Evolutionary conservation across 345 rosid species (phyloP), one percentile per base, ranked within the genome.

Genomic region (Eucalyptus polybractea): DNA sequence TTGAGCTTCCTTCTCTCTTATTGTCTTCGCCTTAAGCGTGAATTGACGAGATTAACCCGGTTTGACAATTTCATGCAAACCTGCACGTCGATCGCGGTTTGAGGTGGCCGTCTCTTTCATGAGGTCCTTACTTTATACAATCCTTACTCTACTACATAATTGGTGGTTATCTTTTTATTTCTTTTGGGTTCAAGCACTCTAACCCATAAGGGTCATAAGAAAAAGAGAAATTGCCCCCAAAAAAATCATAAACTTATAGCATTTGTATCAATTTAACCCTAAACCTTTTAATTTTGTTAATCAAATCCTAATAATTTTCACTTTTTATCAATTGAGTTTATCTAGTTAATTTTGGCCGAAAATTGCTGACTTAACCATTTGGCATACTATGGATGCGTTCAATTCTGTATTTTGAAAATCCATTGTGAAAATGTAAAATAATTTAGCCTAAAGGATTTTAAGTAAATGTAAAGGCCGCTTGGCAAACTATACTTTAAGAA

Each of bases 311-410:
- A 24, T 56, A 10, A 12, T 60, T 60, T 60, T 60, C 31, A 60
- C 3, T 5, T 60, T 27, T 60, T 60, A 29, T 25, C 69, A 60
- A 60, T 60, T 27, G 4, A 10, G 3, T 56, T 2, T 2, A 10
- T 56, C 6, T 1, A 0, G 12, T 5, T 24, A 24, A 56, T 56
- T 24, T 56, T 21, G 29, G 3, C 3, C 1, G 1, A 56, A 22
- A 21, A 56, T 56, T 6, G 1, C 3, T 24, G 0, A 56, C 27
- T 22, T 56, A 22, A 3, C 24, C 29, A 24, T 56, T 24, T 1
- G 29, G 29, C 29, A 24, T 24, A 56, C 62, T 24, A 56, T 53
- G 58, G 25, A 2, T 53, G 58, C 2, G 2, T 53, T 53, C 10
- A 53, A 53, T 53, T 53, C 25, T 3, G 0, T 53, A 21, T 53